Base-by-base conservation (phyloP, 495 filamentous ascomycete species). In the Aspergillus heteromorphus region DNA sequence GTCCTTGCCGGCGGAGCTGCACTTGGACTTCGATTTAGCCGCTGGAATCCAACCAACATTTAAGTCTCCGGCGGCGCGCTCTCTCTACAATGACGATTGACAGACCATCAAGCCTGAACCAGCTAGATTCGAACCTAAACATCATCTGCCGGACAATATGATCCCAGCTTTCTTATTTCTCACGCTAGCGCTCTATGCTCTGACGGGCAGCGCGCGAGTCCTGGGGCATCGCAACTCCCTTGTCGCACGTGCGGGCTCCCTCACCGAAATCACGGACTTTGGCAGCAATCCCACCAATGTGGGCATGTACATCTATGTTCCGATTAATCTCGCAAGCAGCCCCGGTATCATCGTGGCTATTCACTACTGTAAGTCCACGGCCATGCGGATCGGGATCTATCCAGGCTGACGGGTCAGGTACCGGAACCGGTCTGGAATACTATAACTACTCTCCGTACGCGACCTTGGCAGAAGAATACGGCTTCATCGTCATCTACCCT, bases 401-500 rank as follows among this genome's bases (percentile, higher is more conserved):
- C 23, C 23, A 27, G 23, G 7, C 7, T 27, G 7, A 27, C 23
- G 23, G 7, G 7, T 7, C 3, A 27, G 83, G 82, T 69, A 69
- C 61, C 48, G 80, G 80, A 42, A 75, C 70, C 13, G 81, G 78
- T 0, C 51, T 67, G 36, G 75, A 72, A 16, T 81, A 75, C 64
- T 83, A 76, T 65, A 60, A 48, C 2, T 69, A 68, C 41, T 74
- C 75, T 0, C 74, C 74, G 7, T 81, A 77, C 49, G 77, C 75
- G 8, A 53, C 60, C 0, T 67, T 75, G 10, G 76, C 80, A 14
- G 82, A 83, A 38, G 45, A 62, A 17, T 68, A 82, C 50, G 80
- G 80, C 40, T 85, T 79, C 62, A 78, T 82, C 31, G 73, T 82
- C 57, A 79, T 82, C 65, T 82, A 79, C 65, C 80, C 79, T 4